Evolutionary conservation across 306 rosid species (phyloP), one percentile per base, ranked within the genome.

Genomic region (Prunus mongolica): DNA sequence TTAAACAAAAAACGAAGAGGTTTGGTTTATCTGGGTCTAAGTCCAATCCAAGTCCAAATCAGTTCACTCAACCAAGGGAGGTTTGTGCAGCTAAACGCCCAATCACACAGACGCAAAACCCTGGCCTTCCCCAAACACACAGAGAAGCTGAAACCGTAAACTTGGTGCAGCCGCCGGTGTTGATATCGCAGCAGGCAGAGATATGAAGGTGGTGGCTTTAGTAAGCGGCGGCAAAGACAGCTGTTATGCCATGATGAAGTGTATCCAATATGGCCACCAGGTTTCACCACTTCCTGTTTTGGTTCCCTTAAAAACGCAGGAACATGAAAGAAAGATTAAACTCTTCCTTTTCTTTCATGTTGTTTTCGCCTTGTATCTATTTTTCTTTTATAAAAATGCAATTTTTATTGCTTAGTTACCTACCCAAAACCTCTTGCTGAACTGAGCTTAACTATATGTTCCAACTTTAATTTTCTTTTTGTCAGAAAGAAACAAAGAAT

Each of bases 141-240:
- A 7, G 45, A 62, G 44, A 62, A 28, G 45, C 41, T 6, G 44
- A 62, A 28, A 62, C n/a, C 4, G 27, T 28, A 15, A 6, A 27
- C 67, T 27, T 15, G 3, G 67, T 28, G 44, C n/a, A 30, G 67
- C 44, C 14, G 45, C 67, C 45, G 28, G 71, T 5, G 62, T 20
- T 13, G 47, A 4, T 30, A 6, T 34, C 12, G 60, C 16, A 50
- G 64, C 63, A 8, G 47, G 20, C 32, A 62, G 82, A 72, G 80
- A 94, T 38, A 38, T 94, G 98, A 94, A 94, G 88, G 97, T 89
- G 76, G 96, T 94, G 49, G 98, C 97, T 28, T 80, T 94, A 20
- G 88, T 94, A 25, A 94, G 98, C 80, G 98, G 98, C 51, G 98
- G 97, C 84, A 94, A 94, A 82, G 98, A 94, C 81, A 94, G 98